Conservation (phyloP, 257 asterid species). For the Solanum pinnatisectum region DNA sequence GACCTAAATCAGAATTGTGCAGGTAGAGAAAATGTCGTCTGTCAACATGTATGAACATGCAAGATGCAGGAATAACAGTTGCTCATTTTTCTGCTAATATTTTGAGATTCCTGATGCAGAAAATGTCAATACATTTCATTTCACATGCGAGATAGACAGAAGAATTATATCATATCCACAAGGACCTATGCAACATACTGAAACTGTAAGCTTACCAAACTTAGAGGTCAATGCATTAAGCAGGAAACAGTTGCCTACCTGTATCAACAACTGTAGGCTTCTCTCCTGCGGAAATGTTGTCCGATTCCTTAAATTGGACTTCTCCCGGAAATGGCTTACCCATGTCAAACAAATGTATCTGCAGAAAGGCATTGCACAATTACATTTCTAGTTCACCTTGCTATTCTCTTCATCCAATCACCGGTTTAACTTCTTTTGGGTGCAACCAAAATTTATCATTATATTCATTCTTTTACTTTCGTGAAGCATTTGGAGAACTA, state of each 20-base stretch:
- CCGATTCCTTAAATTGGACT: constrained; percentile 25
- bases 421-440: background rate
- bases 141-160: background rate
- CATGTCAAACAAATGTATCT: constrained; percentile 32
- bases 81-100: background rate
- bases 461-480: background rate
- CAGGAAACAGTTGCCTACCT: constrained; percentile 6
- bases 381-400: background rate
- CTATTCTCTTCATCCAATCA: background rate
- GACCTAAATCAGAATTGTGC: background rate
- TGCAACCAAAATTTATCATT: background rate
- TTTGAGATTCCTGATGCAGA: background rate
- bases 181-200: background rate
- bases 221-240: background rate
- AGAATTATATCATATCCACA: background rate
- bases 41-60: too few relatives aligned
- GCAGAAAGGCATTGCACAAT: background rate
- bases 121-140: background rate
- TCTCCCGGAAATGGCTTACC: constrained; percentile 14
- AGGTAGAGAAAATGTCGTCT: background rate
- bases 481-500: background rate
- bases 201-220: background rate
- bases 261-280: constrained; percentile 21
- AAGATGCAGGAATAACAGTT: background rate
- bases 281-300: constrained; percentile 17